Evolutionary conservation across 768 basidiomycete species (phyloP).

Genomic region (Pisolithus marmoratus): DNA sequence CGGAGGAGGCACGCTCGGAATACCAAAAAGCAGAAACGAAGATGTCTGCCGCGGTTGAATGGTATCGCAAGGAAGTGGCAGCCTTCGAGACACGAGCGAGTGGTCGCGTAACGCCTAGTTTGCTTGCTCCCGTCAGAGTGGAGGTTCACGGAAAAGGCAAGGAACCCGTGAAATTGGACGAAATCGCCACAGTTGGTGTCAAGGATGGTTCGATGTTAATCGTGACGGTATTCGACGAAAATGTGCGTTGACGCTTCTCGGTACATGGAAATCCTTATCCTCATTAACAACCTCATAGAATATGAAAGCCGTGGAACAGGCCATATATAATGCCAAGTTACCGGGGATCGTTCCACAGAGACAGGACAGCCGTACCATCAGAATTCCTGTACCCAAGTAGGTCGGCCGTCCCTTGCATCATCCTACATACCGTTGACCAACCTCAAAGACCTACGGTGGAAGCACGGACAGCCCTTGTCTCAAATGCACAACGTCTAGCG

Average conservation of each 20-base stretch:
- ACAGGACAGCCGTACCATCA: conserved; percentile 65
- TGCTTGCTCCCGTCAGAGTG: conserved; percentile 67
- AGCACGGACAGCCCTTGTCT: conserved; percentile 50
- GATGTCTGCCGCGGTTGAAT: conserved; percentile 63
- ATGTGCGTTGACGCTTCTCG: conserved; percentile 40
- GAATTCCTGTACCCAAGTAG: conserved; percentile 77
- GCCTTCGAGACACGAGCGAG: conserved; percentile 62
- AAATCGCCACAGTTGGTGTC: conserved; percentile 76
- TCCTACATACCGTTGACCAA: not conserved
- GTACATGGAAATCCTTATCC: not conserved
- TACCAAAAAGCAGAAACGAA: conserved; percentile 56
- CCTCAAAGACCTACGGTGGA: conserved; percentile 68
- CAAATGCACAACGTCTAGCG: conserved; percentile 53
- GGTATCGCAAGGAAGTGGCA: conserved; percentile 76
- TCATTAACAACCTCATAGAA: conserved; percentile 46
- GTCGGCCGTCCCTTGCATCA: conserved; percentile 6
- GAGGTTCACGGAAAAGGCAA: conserved; percentile 35
- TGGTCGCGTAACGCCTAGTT: conserved; percentile 69
- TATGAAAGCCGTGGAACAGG: conserved; percentile 70
- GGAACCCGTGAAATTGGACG: conserved; percentile 46
- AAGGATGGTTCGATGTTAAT: conserved; percentile 69
- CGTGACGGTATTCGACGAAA: conserved; percentile 73
- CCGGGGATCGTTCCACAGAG: conserved; percentile 69
- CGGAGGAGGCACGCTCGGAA: conserved; percentile 49
- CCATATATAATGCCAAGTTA: conserved; percentile 68